Evolutionary conservation across 2,329 filamentous ascomycete genomes (phyloP), one percentile per base, ranked within the genome.

Genomic region (Colletotrichum somersetense): DNA sequence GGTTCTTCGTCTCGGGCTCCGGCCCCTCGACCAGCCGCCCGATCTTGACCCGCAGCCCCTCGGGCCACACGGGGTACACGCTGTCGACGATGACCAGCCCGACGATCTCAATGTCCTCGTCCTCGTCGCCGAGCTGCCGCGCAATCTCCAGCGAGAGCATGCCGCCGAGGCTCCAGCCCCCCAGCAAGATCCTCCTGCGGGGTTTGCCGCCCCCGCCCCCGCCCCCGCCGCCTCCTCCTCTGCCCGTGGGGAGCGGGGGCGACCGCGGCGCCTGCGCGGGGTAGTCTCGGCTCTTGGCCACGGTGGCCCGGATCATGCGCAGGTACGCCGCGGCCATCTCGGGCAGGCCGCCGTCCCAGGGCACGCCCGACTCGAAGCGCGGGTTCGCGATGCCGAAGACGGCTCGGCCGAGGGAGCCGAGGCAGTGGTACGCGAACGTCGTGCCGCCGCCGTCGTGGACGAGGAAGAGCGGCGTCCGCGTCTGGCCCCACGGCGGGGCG

Each of bases 371-470:
- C 72, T 82, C 78, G 75, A 89, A 89, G 70, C 82, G 80, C 5
- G 88, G 86, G 77, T 91, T 91, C 71, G 83, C 79, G 67, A 91
- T 87, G 63, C 84, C 89, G 73, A 86, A 89, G 48, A 89, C 78
- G 23, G 81, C 79, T 6, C 89, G 86, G 44, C 80, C 78, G 30
- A 90, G 80, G 1, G 81, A 76, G 23, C 85, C 82, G 5, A 91
- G 81, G 73, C 85, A 86, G 78, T 88, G 84, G 77, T 91, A 91
- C 74, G 83, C 84, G 76, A 88, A 89, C 2, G 85, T 86, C 2
- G 89, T 91, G 76, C 89, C 89, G 74, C 89, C 88, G 74, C 89
- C 89, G 73, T 91, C 89, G 79, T 91, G 89, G 50, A 90, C 81
- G 55, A 91, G 83, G 69, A 91, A 80, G 58, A 89, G 80, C 2